Base-by-base conservation (phyloP, 2,329 filamentous ascomycete genomes). In the Microcyclosporella mali region DNA sequence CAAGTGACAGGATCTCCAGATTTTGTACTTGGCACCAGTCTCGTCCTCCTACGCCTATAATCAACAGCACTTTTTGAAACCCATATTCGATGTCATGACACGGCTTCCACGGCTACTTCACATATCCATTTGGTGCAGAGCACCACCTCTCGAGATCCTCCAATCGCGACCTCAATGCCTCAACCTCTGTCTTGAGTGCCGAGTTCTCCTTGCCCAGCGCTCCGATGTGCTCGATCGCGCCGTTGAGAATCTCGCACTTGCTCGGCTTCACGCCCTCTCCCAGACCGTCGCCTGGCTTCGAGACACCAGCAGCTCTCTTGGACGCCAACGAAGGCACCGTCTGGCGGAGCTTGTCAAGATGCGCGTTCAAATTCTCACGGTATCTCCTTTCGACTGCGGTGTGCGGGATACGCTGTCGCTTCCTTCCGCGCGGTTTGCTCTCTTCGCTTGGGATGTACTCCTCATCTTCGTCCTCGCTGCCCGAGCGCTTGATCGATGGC, bases 381-480 rank as follows among this genome's bases (percentile, higher is more conserved):
- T 65, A 65, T 33, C 62, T 55, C 25, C 61, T 55, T 45, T 64
- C 61, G 21, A 60, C 57, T 2, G 62, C 60, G 4, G 62, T 64
- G 41, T 65, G 62, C 6, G 61, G 61, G 34, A 64, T 62, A 36
- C 61, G 61, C 39, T 61, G 57, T 3, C 60, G 60, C 37, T 59
- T 60, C 19, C 59, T 44, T 46, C 55, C 57, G 34, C 60, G 52
- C 12, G 41, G 43, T 33, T 52, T 53, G 11, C 37, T 42, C 18
- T 48, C 50, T 19, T 45, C 49, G 18, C 29, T 43, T 15, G 56
- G 54, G 6, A 55, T 43, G 47, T 56, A 57, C 10, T 58, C 56
- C 8, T 60, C 58, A 33, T 60, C 58, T 41, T 56, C 57, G 14
- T 59, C 56, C 15, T 60, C 59, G 46, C 55, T 58, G 18, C 47